Percentiles rank a stretch among this genome's conserved stretches.
Evolutionary conservation across 2,329 filamentous ascomycete species (phyloP).

Genomic region (Penicillium sp.): DNA sequence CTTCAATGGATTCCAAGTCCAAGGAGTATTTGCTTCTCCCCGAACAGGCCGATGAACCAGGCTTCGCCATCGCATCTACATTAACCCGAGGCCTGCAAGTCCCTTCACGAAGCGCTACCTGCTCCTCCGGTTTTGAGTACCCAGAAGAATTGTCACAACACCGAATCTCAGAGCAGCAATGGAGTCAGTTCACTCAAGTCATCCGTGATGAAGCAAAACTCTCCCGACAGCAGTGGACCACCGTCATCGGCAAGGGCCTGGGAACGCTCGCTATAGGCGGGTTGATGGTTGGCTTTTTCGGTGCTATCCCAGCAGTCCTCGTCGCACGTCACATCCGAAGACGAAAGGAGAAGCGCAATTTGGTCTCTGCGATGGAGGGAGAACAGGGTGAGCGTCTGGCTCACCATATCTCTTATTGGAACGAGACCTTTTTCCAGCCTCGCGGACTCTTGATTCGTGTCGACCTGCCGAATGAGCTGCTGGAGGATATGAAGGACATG

Average conservation of each 20-base stretch:
- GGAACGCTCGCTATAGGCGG: constrained; percentile 31
- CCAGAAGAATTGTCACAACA: constrained; percentile 24
- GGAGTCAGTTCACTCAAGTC: constrained; percentile 29
- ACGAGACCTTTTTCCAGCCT: constrained; percentile 29
- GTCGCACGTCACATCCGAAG: constrained; percentile 20
- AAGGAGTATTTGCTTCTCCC: constrained; percentile 12
- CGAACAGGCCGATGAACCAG: constrained; percentile 14
- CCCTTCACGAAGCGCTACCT: constrained; percentile 24
- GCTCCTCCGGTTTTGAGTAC: constrained; percentile 34
- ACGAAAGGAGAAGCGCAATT: constrained; percentile 27
- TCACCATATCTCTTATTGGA: constrained; percentile 28
- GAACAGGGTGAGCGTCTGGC: constrained; percentile 11
- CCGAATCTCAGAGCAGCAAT: constrained; percentile 22
- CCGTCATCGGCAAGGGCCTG: constrained; percentile 28
- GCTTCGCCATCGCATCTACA: constrained; percentile 18
- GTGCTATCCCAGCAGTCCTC: constrained; percentile 28
- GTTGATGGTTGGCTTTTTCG: constrained; percentile 31
- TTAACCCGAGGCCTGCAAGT: constrained; percentile 31
- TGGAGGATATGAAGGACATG: constrained; percentile 26
- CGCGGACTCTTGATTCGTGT: constrained; percentile 31
- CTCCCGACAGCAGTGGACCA: constrained; percentile 30
- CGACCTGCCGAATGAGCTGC: constrained; percentile 30
- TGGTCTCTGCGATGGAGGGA: constrained; percentile 22
- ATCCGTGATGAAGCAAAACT: constrained; percentile 29
- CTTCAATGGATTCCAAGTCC: constrained; percentile 4